A percentile compares a stretch with the other conserved stretches of the same genome.
phyloP scores from a whole-genome alignment of 805 yeast genomes.

The Teunomyces gatunensis region DNA sequence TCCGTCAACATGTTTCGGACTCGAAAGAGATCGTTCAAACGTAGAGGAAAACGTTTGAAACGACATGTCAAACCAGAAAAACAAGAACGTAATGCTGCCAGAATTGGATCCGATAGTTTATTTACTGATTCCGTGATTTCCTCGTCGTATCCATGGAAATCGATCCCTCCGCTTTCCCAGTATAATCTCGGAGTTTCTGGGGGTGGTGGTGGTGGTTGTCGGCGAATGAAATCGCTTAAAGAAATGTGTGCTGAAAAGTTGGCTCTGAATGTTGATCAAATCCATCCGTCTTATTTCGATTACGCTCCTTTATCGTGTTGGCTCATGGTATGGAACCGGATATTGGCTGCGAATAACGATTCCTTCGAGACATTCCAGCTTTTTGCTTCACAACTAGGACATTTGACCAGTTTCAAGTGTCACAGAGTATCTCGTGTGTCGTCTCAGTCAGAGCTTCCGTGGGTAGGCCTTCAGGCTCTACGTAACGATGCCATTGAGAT shows the following conservation, averaged over 20 bases:
- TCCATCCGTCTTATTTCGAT: conserved; percentile 19
- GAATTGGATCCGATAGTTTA: conserved; percentile 6
- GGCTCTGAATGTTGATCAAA: conserved; percentile 24
- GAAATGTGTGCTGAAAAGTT: conserved; percentile 25
- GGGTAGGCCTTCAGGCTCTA: conserved; percentile 3
- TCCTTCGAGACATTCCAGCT: conserved; percentile 25
- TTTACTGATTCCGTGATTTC: conserved; percentile 5
- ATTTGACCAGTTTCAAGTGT: conserved; percentile 19
- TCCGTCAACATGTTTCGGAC: conserved; percentile 1
- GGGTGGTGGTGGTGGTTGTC: background rate
- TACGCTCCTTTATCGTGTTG: conserved; percentile 29
- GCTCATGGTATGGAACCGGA: conserved; percentile 30
- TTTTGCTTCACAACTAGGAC: conserved; percentile 24
- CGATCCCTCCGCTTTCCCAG: conserved; percentile 15
- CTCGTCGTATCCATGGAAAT: conserved; percentile 13
- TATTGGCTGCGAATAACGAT: conserved; percentile 26
- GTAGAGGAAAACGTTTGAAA: background rate
- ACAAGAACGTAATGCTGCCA: conserved; percentile 3
- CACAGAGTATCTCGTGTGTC: conserved; percentile 14
- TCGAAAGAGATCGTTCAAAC: background rate
- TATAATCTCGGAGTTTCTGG: conserved; percentile 5
- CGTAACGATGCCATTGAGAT: conserved; percentile 13
- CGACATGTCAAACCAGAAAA: background rate
- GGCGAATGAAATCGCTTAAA: conserved; percentile 13
- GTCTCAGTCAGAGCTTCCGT: background rate